Conservation (phyloP, 352 stramenopile species). For the Globisporangium emineosum region DNA sequence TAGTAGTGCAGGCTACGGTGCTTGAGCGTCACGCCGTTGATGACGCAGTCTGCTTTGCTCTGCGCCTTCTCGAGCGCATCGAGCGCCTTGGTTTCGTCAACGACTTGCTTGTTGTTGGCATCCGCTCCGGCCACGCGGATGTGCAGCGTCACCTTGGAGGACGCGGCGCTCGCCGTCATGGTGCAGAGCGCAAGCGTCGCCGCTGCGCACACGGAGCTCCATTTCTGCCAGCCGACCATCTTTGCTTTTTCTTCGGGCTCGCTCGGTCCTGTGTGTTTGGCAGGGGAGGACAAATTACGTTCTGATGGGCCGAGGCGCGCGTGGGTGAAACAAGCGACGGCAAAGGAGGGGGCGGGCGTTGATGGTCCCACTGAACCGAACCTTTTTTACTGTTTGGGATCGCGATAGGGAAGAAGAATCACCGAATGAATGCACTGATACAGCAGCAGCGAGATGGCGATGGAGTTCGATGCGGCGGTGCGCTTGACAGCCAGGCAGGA, state of each 20-base stretch:
- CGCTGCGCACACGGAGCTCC: slow-evolving; percentile 12
- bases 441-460: neutral
- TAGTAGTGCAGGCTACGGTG: slow-evolving; percentile 76
- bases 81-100: neutral
- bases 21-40: slow-evolving; percentile 50
- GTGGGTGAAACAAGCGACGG: neutral
- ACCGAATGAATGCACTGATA: neutral
- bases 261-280: neutral
- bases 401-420: too few species aligned
- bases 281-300: slow-evolving; percentile 13
- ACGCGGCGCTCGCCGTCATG: neutral
- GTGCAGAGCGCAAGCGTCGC: slow-evolving; percentile 12
- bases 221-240: slow-evolving; percentile 20
- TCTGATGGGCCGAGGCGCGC: slow-evolving; percentile 2
- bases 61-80: slow-evolving; percentile 7
- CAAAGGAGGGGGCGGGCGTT: slow-evolving; percentile 2
- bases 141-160: slow-evolving; percentile 24
- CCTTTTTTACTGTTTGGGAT: neutral
- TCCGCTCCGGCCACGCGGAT: slow-evolving; percentile 25
- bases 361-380: slow-evolving; percentile 1
- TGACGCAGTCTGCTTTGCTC: slow-evolving; percentile 38
- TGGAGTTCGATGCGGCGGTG: neutral
- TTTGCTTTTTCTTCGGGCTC: neutral
- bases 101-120: neutral
- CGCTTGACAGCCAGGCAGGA: too few species aligned